Conservation (phyloP, 352 stramenopile genomes). For the Halophytophthora polymorphica region DNA sequence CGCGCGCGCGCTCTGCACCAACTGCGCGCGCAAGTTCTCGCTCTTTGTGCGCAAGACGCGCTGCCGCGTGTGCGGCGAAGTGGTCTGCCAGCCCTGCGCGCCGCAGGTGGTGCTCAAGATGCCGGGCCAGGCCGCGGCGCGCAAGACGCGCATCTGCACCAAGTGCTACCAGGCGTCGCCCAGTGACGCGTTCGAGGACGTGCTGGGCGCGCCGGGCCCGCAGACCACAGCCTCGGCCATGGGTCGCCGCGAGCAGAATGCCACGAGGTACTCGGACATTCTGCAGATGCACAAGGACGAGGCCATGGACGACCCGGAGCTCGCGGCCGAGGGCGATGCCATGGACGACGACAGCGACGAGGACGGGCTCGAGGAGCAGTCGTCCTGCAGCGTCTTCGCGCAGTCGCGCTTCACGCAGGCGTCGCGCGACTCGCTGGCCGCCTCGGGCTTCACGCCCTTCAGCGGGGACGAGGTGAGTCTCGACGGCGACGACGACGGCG, state of each 20-base stretch:
- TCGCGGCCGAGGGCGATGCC: constrained; percentile 28
- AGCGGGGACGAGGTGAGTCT: constrained; percentile 9
- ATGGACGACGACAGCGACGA: constrained; percentile 38
- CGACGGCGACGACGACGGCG: constrained; percentile 25
- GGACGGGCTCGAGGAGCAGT: constrained; percentile 54
- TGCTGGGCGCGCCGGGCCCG: constrained; percentile 9
- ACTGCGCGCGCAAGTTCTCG: constrained; percentile 67
- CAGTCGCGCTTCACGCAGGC: constrained; percentile 51
- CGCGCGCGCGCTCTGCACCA: constrained; percentile 44
- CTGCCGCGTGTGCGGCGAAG: constrained; percentile 70
- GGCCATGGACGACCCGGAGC: constrained; percentile 13
- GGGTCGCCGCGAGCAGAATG: constrained; percentile 30
- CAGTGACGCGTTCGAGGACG: constrained; percentile 28
- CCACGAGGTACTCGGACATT: constrained; percentile 43
- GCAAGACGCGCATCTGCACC: constrained; percentile 61
- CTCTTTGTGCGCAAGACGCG: constrained; percentile 70
- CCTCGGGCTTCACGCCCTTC: constrained; percentile 9
- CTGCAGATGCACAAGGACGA: constrained; percentile 24
- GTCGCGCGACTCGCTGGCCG: constrained; percentile 33
- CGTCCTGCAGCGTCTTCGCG: constrained; percentile 50
- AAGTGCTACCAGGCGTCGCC: constrained; percentile 45
- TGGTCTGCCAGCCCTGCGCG: constrained; percentile 70
- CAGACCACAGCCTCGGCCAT: constrained; percentile 5
- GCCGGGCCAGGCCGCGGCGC: constrained; percentile 16
- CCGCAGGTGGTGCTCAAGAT: constrained; percentile 48